These are phyloP conservation scores for Mycena amicta DNA, from an alignment of 768 basidiomycete genomes.

Conservation along the genomic window DNA sequence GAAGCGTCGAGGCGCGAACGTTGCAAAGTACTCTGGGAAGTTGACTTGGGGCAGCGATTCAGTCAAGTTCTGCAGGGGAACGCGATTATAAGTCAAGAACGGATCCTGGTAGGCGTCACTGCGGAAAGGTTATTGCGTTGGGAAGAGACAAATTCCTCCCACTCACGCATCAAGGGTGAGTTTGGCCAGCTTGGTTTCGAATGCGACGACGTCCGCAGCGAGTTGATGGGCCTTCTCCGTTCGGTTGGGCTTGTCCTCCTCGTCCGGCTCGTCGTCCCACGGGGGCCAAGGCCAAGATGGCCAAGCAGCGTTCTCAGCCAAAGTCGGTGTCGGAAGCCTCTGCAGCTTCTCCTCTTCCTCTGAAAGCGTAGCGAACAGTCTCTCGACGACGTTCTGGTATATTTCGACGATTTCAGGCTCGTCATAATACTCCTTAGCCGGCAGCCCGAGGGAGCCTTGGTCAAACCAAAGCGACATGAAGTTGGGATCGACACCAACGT, in stretches of 20 bases:
- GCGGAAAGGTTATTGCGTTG: neutral
- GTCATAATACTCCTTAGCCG: conserved; percentile 93
- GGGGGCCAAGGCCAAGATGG: conserved; percentile 89
- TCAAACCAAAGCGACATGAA: conserved; percentile 84
- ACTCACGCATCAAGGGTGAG: conserved; percentile 80
- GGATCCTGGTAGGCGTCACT: conserved; percentile 82
- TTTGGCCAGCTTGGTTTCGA: conserved; percentile 78
- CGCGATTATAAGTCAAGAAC: conserved; percentile 86
- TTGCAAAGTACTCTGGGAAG: conserved; percentile 83
- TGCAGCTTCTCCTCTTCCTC: conserved; percentile 45
- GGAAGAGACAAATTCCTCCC: neutral
- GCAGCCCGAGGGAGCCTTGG: conserved; percentile 80
- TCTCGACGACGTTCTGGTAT: conserved; percentile 70
- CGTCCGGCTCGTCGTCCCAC: conserved; percentile 68
- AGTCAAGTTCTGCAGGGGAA: conserved; percentile 68
- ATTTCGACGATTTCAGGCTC: conserved; percentile 70
- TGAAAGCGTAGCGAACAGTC: conserved; percentile 62
- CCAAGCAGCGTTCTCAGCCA: conserved; percentile 53
- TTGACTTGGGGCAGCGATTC: conserved; percentile 72
- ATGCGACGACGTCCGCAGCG: conserved; percentile 69
- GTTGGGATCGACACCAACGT: conserved; percentile 84
- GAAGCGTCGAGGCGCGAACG: conserved; percentile 78
- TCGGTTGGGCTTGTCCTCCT: conserved; percentile 51
- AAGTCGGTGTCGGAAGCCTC: conserved; percentile 14
- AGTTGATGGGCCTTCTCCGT: conserved; percentile 61